A percentile compares a stretch with the other conserved stretches of the same genome.
Evolutionary conservation across 352 stramenopile genomes (phyloP).

Genomic region (Phytophthora pluvialis): DNA sequence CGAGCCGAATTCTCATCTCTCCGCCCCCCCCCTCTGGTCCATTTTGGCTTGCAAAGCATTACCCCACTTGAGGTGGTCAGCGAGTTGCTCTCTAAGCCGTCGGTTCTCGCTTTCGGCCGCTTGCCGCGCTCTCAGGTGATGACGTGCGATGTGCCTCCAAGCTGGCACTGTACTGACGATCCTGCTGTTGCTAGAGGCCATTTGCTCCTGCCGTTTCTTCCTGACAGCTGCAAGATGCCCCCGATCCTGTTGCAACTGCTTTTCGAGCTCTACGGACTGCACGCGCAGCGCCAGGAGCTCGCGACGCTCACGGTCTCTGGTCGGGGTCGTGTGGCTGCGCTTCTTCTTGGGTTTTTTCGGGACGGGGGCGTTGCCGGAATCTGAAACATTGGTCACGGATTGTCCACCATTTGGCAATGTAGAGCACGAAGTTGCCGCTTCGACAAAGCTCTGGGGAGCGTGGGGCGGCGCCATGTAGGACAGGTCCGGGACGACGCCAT

Average conservation of each 20-base stretch:
- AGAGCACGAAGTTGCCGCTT: conserved; percentile 3
- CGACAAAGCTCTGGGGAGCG: not conserved
- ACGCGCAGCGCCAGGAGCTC: conserved; percentile 38
- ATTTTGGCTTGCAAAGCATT: conserved; percentile 29
- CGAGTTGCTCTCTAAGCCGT: conserved; percentile 22
- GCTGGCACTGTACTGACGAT: conserved; percentile 30
- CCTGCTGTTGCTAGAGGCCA: conserved; percentile 19
- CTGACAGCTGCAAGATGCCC: conserved; percentile 13
- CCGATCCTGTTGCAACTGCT: conserved; percentile 22
- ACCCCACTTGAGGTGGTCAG: conserved; percentile 29
- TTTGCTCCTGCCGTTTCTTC: conserved; percentile 13
- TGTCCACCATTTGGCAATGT: not conserved
- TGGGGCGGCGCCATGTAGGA: conserved; percentile 7
- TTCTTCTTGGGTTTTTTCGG: conserved; percentile 35
- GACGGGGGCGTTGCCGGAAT: not conserved
- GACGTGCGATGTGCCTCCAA: conserved; percentile 40
- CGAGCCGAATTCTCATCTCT: conserved; percentile 8
- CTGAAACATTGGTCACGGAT: not conserved
- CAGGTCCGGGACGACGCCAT: not conserved
- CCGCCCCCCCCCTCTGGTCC: conserved; percentile 1
- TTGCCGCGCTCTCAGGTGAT: conserved; percentile 25
- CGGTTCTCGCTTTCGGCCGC: conserved; percentile 34
- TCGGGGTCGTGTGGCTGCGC: conserved; percentile 39
- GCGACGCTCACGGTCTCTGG: conserved; percentile 38
- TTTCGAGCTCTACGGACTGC: conserved; percentile 26